Evolutionary conservation across 495 filamentous ascomycete genomes (phyloP).

Genomic region (Hypomontagnella submonticulosa): DNA sequence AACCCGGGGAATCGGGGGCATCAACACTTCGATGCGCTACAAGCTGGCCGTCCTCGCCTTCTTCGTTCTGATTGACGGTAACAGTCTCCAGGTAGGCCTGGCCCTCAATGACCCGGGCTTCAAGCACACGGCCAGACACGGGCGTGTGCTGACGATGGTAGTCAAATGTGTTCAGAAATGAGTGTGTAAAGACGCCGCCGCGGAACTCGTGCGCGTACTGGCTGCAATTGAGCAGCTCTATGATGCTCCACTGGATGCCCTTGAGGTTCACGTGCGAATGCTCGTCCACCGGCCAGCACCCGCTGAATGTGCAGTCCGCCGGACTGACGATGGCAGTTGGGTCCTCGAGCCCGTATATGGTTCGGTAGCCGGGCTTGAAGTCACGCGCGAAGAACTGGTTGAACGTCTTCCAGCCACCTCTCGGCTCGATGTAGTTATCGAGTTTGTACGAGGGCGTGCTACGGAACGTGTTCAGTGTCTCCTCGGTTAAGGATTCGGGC

Average conservation of each 20-base stretch:
- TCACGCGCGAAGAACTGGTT: slow-evolving; percentile 61
- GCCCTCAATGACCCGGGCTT: slow-evolving; percentile 46
- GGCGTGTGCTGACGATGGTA: slow-evolving; percentile 64
- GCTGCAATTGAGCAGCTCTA: slow-evolving; percentile 49
- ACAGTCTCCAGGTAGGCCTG: slow-evolving; percentile 39
- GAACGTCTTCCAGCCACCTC: slow-evolving; percentile 47
- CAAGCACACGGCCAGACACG: slow-evolving; percentile 51
- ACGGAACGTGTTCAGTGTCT: slow-evolving; percentile 44
- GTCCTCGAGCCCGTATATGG: slow-evolving; percentile 51
- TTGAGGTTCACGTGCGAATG: slow-evolving; percentile 53
- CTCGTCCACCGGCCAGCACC: slow-evolving; percentile 14
- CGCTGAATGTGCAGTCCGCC: slow-evolving; percentile 55
- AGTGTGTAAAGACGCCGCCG: slow-evolving; percentile 56
- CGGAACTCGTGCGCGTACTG: slow-evolving; percentile 48
- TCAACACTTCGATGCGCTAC: slow-evolving; percentile 7
- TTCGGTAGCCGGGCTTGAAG: slow-evolving; percentile 51
- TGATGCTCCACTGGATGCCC: slow-evolving; percentile 53
- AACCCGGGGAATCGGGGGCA: slow-evolving; percentile 50
- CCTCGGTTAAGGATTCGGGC: slow-evolving; percentile 36
- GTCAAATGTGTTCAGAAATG: slow-evolving; percentile 56
- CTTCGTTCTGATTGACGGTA: slow-evolving; percentile 24
- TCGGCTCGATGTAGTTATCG: slow-evolving; percentile 36
- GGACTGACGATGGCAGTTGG: slow-evolving; percentile 50
- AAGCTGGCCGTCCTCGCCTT: neutral
- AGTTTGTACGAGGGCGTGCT: slow-evolving; percentile 29